Conservation (phyloP, 257 asterid species). For the Plantago elongata region DNA sequence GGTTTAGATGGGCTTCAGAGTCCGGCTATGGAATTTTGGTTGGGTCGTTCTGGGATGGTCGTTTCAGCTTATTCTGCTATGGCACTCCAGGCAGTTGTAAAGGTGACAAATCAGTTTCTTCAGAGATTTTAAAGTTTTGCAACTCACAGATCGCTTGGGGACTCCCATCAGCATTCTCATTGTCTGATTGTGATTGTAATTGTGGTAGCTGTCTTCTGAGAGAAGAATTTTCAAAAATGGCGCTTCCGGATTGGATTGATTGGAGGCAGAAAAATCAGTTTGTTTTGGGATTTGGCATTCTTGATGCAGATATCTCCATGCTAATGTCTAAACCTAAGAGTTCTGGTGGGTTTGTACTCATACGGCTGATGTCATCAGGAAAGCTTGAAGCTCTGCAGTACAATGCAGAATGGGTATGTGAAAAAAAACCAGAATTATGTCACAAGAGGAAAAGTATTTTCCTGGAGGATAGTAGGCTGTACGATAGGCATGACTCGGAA, state of each 20-base stretch:
- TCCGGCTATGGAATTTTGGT: slow-evolving; percentile 70
- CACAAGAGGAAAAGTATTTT: slow-evolving; percentile 34
- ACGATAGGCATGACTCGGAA: slow-evolving; percentile 26
- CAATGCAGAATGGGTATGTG: slow-evolving; percentile 41
- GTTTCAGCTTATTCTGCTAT: slow-evolving; percentile 58
- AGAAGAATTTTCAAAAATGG: slow-evolving; percentile 39
- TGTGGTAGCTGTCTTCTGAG: slow-evolving; percentile 59
- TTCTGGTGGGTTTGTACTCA: slow-evolving; percentile 49
- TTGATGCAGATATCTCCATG: slow-evolving; percentile 30
- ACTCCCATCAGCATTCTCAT: slow-evolving; percentile 35
- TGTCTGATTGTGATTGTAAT: slow-evolving; percentile 44
- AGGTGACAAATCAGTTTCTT: slow-evolving; percentile 20
- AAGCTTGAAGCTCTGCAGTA: slow-evolving; percentile 68
- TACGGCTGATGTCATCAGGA: slow-evolving; percentile 67
- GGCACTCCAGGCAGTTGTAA: slow-evolving; percentile 38
- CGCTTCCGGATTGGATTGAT: slow-evolving; percentile 66
- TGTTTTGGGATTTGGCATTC: slow-evolving; percentile 63
- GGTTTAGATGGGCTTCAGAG: slow-evolving; percentile 50
- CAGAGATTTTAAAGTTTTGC: slow-evolving; percentile 40
- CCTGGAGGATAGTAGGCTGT: slow-evolving; percentile 39
- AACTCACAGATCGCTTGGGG: slow-evolving; percentile 60
- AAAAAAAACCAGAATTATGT: slow-evolving; percentile 22
- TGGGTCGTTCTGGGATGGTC: slow-evolving; percentile 80
- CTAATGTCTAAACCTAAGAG: slow-evolving; percentile 28
- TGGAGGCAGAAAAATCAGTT: slow-evolving; percentile 72